Conservation (phyloP, 306 rosid species). For the Lagenaria siceraria region DNA sequence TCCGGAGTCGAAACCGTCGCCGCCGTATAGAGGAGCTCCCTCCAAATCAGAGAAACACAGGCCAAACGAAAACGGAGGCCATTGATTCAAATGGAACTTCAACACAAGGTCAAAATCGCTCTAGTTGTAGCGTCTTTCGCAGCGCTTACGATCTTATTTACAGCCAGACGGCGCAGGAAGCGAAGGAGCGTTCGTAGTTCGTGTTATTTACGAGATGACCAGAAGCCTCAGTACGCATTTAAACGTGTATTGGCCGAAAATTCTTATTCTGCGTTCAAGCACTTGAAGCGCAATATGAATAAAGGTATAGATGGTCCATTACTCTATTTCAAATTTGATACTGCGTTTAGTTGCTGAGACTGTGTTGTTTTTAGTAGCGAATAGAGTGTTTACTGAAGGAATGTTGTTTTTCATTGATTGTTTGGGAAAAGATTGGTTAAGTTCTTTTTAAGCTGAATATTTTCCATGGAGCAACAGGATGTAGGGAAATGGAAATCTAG, state of each 20-base stretch:
- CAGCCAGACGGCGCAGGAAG: conserved; percentile 27
- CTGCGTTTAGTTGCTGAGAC: background rate
- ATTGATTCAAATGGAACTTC: conserved; percentile 23
- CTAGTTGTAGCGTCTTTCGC: conserved; percentile 37
- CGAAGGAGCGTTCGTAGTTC: conserved; percentile 20
- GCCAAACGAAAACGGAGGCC: background rate
- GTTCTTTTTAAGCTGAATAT: background rate
- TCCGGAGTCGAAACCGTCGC: background rate
- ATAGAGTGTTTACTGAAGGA: background rate
- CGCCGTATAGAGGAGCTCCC: background rate
- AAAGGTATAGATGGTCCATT: conserved; percentile 15
- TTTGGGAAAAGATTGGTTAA: background rate
- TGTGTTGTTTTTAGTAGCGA: background rate
- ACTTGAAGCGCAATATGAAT: conserved; percentile 19
- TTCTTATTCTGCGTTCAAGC: conserved; percentile 59
- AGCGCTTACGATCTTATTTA: conserved; percentile 39
- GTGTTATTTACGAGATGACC: conserved; percentile 52
- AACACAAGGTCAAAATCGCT: conserved; percentile 26
- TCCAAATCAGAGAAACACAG: background rate
- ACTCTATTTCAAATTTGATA: background rate
- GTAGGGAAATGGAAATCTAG: background rate
- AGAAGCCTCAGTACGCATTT: conserved; percentile 56
- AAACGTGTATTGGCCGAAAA: conserved; percentile 72
- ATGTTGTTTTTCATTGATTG: background rate
- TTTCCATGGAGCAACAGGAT: background rate